Evolutionary conservation across 225 moss, liverwort and hornwort genomes (phyloP).

Genomic region (Pseudisothecium myosuroides): DNA sequence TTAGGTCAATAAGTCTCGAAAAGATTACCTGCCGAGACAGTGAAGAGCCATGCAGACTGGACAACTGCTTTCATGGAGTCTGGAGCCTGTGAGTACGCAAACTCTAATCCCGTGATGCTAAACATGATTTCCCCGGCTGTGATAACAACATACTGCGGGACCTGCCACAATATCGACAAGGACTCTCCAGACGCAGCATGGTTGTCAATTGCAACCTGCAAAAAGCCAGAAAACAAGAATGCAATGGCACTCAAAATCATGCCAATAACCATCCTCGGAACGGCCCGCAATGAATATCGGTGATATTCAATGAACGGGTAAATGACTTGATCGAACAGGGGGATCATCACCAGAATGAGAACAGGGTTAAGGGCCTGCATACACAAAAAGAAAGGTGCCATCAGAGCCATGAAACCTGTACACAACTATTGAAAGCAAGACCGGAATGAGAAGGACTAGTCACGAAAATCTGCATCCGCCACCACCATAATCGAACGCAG

Average conservation of each 20-base stretch:
- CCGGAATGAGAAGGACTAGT: neutral
- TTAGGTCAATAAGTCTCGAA: neutral
- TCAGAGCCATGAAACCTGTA: neutral
- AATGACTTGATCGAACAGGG: constrained; percentile 70
- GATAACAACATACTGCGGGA: constrained; percentile 53
- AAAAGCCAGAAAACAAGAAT: constrained; percentile 53
- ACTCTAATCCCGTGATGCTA: constrained; percentile 85
- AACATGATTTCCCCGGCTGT: constrained; percentile 85
- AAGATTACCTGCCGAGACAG: constrained; percentile 62
- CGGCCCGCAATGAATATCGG: constrained; percentile 38
- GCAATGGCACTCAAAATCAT: constrained; percentile 60
- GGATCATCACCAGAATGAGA: constrained; percentile 69
- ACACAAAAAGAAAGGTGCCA: neutral
- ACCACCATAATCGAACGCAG: neutral
- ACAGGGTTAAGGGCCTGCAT: constrained; percentile 81
- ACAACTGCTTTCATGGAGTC: constrained; percentile 83
- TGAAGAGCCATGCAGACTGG: constrained; percentile 75
- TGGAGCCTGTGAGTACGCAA: constrained; percentile 80
- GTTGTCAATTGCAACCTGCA: constrained; percentile 51
- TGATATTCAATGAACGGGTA: constrained; percentile 62
- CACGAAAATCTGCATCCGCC: neutral
- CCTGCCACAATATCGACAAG: constrained; percentile 71
- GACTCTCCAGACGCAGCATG: constrained; percentile 11
- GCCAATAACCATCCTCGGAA: constrained; percentile 74
- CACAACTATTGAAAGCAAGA: neutral